A percentile compares a stretch with the other conserved stretches of the same genome.
Conservation (phyloP, 805 yeast species). For the Metschnikowia lunata region DNA sequence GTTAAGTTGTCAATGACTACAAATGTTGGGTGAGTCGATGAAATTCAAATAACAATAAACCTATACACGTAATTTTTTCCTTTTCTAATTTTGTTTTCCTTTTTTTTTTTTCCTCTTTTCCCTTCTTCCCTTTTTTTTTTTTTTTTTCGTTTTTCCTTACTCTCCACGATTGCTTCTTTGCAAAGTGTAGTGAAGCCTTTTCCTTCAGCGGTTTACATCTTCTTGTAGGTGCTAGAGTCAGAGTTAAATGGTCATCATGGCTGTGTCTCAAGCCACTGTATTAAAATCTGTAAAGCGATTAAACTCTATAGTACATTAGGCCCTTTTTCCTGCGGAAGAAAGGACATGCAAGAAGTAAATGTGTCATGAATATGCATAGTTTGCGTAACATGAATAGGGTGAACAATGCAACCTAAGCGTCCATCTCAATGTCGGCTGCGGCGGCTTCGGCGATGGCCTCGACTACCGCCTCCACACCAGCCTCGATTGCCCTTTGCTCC, state of each 20-base stretch:
- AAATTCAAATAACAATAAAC: not conserved
- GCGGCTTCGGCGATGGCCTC: constrained; percentile 14
- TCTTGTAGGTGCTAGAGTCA: constrained; percentile 1
- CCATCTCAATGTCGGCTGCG: constrained; percentile 19
- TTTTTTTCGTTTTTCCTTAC: constrained; percentile 2
- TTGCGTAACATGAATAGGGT: not conserved
- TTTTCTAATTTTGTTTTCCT: not conserved
- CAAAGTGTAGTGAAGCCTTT: not conserved
- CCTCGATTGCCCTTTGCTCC: constrained; percentile 10
- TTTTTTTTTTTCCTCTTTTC: constrained; percentile 2
- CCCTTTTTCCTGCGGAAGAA: not conserved
- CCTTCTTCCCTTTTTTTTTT: not conserved
- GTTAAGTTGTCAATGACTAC: no score
- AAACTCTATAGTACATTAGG: constrained; percentile 16
- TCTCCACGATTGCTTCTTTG: not conserved
- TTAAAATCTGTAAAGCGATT: constrained; percentile 9
- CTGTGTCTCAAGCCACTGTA: constrained; percentile 13
- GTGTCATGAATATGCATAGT: constrained; percentile 7
- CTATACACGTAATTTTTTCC: constrained; percentile 4
- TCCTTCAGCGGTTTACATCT: not conserved
- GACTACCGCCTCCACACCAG: constrained; percentile 11
- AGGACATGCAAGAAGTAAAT: constrained; percentile 12
- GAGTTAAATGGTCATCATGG: constrained; percentile 12
- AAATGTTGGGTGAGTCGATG: no score
- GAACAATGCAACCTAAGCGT: constrained; percentile 7